Evolutionary conservation across 345 rosid genomes (phyloP).

Genomic region (Aegle marmelos): DNA sequence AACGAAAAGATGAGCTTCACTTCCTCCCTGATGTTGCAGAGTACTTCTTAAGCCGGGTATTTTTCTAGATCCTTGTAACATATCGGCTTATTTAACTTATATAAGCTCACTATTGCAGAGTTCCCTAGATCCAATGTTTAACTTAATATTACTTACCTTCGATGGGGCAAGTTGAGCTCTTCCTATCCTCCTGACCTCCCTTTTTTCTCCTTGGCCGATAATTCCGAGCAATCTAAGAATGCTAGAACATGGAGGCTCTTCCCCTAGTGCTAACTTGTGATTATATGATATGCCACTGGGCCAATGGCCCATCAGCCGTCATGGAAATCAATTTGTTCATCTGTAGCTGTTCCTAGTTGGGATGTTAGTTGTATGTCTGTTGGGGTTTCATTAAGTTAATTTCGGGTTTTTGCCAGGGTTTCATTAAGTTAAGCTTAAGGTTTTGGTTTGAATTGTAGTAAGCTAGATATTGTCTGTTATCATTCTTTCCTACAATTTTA

Average conservation of each 20-base stretch:
- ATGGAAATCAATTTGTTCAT: not conserved
- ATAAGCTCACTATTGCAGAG: not conserved
- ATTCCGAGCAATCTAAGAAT: not conserved
- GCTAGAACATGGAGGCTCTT: not conserved
- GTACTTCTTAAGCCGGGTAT: slow-evolving; percentile 91
- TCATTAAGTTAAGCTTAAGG: not conserved
- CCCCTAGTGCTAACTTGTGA: not conserved
- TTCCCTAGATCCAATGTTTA: not conserved
- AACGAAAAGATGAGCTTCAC: slow-evolving; percentile 88
- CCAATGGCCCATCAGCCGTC: not conserved
- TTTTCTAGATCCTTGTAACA: slow-evolving; percentile 5
- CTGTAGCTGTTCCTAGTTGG: not conserved
- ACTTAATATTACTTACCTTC: not conserved
- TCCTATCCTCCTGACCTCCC: not conserved
- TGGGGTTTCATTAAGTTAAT: too few species aligned
- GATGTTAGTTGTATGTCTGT: not conserved
- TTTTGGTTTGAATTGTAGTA: not conserved
- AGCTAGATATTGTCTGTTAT: not conserved
- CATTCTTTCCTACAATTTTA: not conserved
- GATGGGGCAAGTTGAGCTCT: not conserved
- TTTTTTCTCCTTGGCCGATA: not conserved
- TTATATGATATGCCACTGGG: not conserved
- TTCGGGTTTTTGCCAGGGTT: not conserved
- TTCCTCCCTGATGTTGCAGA: slow-evolving; percentile 95
- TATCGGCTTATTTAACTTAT: not conserved